Evolutionary conservation across 169 alveolate species (phyloP), one percentile per base, ranked within the genome.

Genomic region (Cryptosporidium bovis): DNA sequence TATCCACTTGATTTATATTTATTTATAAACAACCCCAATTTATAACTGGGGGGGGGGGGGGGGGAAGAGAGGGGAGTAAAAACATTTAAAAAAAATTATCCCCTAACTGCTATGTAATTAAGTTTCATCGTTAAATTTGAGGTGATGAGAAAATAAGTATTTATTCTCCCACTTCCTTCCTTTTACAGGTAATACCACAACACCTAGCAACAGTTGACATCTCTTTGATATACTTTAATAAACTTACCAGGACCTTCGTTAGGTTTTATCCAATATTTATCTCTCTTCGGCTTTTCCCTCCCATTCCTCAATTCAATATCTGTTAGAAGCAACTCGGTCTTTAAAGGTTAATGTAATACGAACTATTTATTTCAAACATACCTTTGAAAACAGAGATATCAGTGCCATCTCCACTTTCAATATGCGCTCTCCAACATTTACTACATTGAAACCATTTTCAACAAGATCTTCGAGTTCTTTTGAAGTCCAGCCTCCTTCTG

Each of bases 401-500:
- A 77, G 24, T 24, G 87, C 87, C 8, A 71, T 62, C 34, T 77
- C 87, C 13, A 77, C 87, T 44, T 77, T 77, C 12, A 77, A 53
- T 15, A 77, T 44, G 24, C 87, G 56, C 13, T 56, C 60, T 10
- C 87, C 87, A 6, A 77, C 58, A 44, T 50, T 77, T 12, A 56
- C 69, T 13, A 62, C 60, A 27, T 18, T 36, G 29, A 77, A 77
- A 16, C 87, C 87, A 15, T 44, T 40, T 15, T 36, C 15, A 60
- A 77, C 55, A 46, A 77, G 29, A 15, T 77, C 77, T 12, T 64
- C 84, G 33, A 92, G 69, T 56, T 92, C 95, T 46, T 77, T 65
- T 50, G 91, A 90, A 24, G 90, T 40, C 95, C 95, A 92, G 16
- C 95, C 95, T 29, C 95, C 94, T 62, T 92, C 95, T 10, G 95